Conservation (phyloP, 768 basidiomycete species). For the Sistotremastrum niveocremeum region DNA sequence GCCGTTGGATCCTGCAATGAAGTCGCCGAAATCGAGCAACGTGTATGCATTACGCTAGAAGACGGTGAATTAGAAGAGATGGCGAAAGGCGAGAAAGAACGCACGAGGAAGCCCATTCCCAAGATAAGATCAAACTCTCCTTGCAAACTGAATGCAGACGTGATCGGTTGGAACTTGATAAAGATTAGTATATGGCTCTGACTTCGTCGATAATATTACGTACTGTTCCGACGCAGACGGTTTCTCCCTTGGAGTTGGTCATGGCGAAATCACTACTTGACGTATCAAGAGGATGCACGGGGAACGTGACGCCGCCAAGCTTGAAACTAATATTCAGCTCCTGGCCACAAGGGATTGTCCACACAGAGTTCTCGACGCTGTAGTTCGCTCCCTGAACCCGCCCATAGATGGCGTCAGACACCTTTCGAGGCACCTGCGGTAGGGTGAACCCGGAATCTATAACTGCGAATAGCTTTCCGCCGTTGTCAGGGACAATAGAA, state of each 20-base stretch:
- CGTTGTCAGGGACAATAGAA: slow-evolving; percentile 55
- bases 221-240: slow-evolving; percentile 57
- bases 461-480: slow-evolving; percentile 55
- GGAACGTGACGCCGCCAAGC: slow-evolving; percentile 55
- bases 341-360: slow-evolving; percentile 67
- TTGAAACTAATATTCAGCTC: slow-evolving; percentile 57
- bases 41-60: slow-evolving; percentile 21
- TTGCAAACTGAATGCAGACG: slow-evolving; percentile 30
- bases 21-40: slow-evolving; percentile 23
- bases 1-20: slow-evolving; percentile 15
- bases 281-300: slow-evolving; percentile 62
- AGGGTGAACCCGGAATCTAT: slow-evolving; percentile 18
- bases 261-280: slow-evolving; percentile 45
- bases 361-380: slow-evolving; percentile 38
- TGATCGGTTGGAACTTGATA: slow-evolving; percentile 67
- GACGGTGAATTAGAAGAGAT: neutral
- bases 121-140: slow-evolving; percentile 20
- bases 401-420: slow-evolving; percentile 72
- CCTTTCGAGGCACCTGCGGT: slow-evolving; percentile 59
- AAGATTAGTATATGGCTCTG: slow-evolving; percentile 5
- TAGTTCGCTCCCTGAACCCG: slow-evolving; percentile 62
- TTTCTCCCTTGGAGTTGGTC: slow-evolving; percentile 32
- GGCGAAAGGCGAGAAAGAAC: neutral
- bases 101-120: slow-evolving; percentile 25
- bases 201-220: slow-evolving; percentile 14